phyloP scores from a whole-genome alignment of 768 basidiomycete species.

The Saitozyma podzolica region DNA sequence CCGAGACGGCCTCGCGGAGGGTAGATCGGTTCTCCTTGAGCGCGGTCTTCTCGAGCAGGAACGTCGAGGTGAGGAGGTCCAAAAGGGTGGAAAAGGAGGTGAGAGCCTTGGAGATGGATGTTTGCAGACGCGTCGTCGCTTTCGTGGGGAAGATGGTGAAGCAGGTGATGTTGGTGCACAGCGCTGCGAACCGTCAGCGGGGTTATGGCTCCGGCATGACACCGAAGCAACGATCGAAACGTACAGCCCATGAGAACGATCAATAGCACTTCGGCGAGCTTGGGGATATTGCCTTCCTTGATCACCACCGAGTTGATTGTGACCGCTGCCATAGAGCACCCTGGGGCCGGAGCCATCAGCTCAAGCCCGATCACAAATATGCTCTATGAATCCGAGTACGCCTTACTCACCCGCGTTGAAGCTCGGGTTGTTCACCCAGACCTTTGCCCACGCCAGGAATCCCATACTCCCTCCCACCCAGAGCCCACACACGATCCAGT shows the following conservation, averaged over 20 bases:
- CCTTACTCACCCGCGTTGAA: slow-evolving; percentile 72
- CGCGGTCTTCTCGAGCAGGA: slow-evolving; percentile 65
- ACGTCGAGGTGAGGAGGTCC: slow-evolving; percentile 75
- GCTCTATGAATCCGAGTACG: not conserved
- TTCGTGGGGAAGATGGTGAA: slow-evolving; percentile 79
- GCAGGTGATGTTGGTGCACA: slow-evolving; percentile 81
- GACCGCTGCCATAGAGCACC: slow-evolving; percentile 55
- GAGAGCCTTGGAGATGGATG: slow-evolving; percentile 72
- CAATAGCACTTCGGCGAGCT: slow-evolving; percentile 70
- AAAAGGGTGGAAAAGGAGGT: slow-evolving; percentile 87
- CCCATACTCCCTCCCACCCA: slow-evolving; percentile 87
- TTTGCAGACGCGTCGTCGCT: slow-evolving; percentile 77
- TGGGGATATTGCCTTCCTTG: slow-evolving; percentile 80
- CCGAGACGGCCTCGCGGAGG: slow-evolving; percentile 75
- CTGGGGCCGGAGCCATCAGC: slow-evolving; percentile 26
- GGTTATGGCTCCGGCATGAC: not conserved
- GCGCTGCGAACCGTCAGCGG: slow-evolving; percentile 47
- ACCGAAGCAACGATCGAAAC: not conserved
- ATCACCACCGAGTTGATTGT: slow-evolving; percentile 83
- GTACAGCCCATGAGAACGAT: slow-evolving; percentile 70
- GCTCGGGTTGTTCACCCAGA: slow-evolving; percentile 83
- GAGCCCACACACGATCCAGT: slow-evolving; percentile 64
- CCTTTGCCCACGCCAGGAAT: slow-evolving; percentile 82
- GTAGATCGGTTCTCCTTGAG: slow-evolving; percentile 22
- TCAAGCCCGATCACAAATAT: too few species aligned